phyloP scores from a whole-genome alignment of 2,329 filamentous ascomycete species.

The Fusarium setosum region DNA sequence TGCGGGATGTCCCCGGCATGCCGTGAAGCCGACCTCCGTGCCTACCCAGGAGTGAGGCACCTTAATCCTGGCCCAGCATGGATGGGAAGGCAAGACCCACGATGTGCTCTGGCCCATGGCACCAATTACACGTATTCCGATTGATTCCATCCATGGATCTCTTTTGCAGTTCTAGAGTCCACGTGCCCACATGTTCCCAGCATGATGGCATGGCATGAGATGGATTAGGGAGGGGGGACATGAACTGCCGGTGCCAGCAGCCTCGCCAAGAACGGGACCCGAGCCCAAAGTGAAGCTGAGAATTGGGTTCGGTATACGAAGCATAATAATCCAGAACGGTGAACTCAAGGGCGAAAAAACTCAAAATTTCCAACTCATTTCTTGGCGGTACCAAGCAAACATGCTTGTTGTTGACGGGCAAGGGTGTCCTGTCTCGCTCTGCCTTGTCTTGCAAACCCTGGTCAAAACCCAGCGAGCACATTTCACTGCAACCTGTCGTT shows the following conservation, averaged over 20 bases:
- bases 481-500: not conserved
- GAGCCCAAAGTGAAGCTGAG: not conserved
- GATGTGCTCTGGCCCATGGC: not conserved
- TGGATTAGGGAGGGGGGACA: too few species aligned
- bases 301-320: not conserved
- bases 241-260: not conserved
- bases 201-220: slow-evolving; percentile 5
- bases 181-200: slow-evolving; percentile 17
- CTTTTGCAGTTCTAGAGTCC: not conserved
- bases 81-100: not conserved
- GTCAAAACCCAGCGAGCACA: not conserved
- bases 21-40: slow-evolving; percentile 29
- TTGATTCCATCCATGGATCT: slow-evolving; percentile 13
- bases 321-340: not conserved
- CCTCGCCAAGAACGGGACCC: not conserved
- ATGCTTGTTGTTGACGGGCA: slow-evolving; percentile 11
- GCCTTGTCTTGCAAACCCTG: slow-evolving; percentile 1
- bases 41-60: too few species aligned
- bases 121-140: too few species aligned
- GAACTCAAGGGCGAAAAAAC: not conserved
- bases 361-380: slow-evolving; percentile 14
- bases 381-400: not conserved
- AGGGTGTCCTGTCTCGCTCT: slow-evolving; percentile 10
- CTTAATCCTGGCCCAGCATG: too few species aligned
- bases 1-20: slow-evolving; percentile 15